Percentiles rank a stretch among this genome's conserved stretches.
Conservation (phyloP, 2,329 filamentous ascomycete genomes). For the Aspergillus sp. region DNA sequence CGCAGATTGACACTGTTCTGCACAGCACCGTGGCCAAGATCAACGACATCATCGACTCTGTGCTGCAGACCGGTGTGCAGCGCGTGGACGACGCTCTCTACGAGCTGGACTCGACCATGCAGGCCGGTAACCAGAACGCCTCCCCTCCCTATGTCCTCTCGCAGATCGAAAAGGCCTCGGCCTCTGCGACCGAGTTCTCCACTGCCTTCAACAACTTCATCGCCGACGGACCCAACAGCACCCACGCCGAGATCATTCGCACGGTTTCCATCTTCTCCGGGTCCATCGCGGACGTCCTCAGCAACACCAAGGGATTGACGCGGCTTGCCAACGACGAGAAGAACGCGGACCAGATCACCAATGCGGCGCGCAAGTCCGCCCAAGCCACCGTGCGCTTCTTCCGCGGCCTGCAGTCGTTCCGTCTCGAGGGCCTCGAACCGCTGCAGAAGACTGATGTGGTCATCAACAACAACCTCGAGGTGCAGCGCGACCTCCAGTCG, state of each 20-base stretch:
- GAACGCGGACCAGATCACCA: constrained; percentile 82
- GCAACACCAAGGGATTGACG: constrained; percentile 92
- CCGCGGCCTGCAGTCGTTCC: constrained; percentile 88
- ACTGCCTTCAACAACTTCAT: constrained; percentile 99
- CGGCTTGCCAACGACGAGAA: constrained; percentile 94
- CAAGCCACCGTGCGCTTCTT: constrained; percentile 91
- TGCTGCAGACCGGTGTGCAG: constrained; percentile 87
- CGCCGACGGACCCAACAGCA: constrained; percentile 88
- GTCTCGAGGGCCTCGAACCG: constrained; percentile 84
- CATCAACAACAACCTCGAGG: constrained; percentile 95
- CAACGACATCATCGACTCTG: constrained; percentile 95
- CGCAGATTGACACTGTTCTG: constrained; percentile 86
- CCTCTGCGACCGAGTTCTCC: constrained; percentile 93
- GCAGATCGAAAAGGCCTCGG: constrained; percentile 93
- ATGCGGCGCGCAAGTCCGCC: constrained; percentile 78
- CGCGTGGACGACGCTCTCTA: constrained; percentile 96
- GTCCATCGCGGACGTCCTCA: constrained; percentile 87
- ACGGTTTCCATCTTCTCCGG: constrained; percentile 88
- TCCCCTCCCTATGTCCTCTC: constrained; percentile 92
- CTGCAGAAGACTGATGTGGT: constrained; percentile 95
- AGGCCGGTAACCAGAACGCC: constrained; percentile 97
- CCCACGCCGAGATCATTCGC: constrained; percentile 87
- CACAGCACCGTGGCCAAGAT: constrained; percentile 87
- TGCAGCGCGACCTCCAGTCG: constrained; percentile 89
- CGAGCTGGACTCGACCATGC: constrained; percentile 96